A percentile compares a stretch with the other conserved stretches of the same genome.
These are phyloP conservation scores for Imleria badia DNA, from an alignment of 768 basidiomycete genomes.

Conservation along the genomic window DNA sequence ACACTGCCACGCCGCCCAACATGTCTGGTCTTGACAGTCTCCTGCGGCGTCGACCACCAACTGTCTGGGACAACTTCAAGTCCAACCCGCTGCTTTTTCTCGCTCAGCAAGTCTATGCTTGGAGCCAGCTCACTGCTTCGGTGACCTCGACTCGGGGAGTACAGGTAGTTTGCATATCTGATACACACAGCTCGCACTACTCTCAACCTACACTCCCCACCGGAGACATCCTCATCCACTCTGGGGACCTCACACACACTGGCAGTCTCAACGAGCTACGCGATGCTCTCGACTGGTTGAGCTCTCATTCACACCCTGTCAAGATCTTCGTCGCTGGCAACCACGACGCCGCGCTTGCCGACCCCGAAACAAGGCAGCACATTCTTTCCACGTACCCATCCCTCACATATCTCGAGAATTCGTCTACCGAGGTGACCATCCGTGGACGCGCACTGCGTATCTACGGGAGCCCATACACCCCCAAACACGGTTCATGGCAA, in stretches of 20 bases:
- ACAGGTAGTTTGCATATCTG: slow-evolving; percentile 8
- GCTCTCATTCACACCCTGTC: slow-evolving; percentile 6
- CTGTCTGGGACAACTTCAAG: slow-evolving; percentile 6
- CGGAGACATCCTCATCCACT: slow-evolving; percentile 7
- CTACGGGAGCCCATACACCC: slow-evolving; percentile 11
- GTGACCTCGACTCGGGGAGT: neutral
- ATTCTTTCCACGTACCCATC: slow-evolving; percentile 1
- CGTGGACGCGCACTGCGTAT: slow-evolving; percentile 4
- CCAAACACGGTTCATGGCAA: slow-evolving; percentile 4
- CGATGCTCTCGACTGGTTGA: slow-evolving; percentile 10
- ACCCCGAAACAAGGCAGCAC: neutral
- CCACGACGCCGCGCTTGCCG: slow-evolving; percentile 6
- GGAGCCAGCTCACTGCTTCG: neutral
- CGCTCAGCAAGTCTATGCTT: slow-evolving; percentile 2
- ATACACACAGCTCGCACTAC: slow-evolving; percentile 6
- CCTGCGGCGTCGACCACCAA: slow-evolving; percentile 5
- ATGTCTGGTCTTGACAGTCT: slow-evolving; percentile 4
- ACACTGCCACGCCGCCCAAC: neutral
- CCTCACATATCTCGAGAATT: slow-evolving; percentile 11
- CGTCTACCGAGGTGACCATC: neutral
- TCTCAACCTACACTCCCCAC: slow-evolving; percentile 2
- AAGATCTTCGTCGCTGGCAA: slow-evolving; percentile 12
- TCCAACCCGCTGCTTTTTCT: slow-evolving; percentile 7
- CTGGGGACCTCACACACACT: slow-evolving; percentile 7
- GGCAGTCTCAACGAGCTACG: slow-evolving; percentile 1